Conservation (phyloP, 2,329 filamentous ascomycete species). For the Atkinsonella texensis region DNA sequence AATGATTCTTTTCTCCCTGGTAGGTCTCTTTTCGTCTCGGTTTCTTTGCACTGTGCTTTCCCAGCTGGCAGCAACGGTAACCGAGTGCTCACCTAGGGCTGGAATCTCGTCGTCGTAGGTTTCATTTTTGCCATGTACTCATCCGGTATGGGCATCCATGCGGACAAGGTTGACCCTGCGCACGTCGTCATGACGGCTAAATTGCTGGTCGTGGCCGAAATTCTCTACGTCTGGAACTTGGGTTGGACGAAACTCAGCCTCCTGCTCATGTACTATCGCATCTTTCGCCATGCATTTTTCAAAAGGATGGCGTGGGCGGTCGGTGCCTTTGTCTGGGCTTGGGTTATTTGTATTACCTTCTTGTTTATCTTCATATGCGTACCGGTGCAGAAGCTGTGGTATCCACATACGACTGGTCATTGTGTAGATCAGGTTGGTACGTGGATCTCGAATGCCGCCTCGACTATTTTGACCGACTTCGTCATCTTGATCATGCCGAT, state of each 20-base stretch:
- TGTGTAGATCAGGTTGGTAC: slow-evolving; percentile 38
- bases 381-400: slow-evolving; percentile 37
- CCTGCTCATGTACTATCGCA: slow-evolving; percentile 40
- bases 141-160: slow-evolving; percentile 35
- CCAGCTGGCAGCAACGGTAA: not conserved
- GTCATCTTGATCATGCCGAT: slow-evolving; percentile 32
- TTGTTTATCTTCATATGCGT: slow-evolving; percentile 41
- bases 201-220: slow-evolving; percentile 33
- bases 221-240: slow-evolving; percentile 35
- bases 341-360: slow-evolving; percentile 35
- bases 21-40: slow-evolving; percentile 12
- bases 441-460: slow-evolving; percentile 37
- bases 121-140: slow-evolving; percentile 37
- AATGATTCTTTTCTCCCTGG: slow-evolving; percentile 35
- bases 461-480: slow-evolving; percentile 34
- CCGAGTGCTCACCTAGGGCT: slow-evolving; percentile 15
- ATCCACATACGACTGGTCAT: slow-evolving; percentile 28
- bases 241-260: slow-evolving; percentile 38
- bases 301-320: slow-evolving; percentile 28
- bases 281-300: slow-evolving; percentile 34
- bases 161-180: slow-evolving; percentile 21
- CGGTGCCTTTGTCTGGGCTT: slow-evolving; percentile 30
- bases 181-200: slow-evolving; percentile 33
- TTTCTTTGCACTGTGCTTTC: not conserved
- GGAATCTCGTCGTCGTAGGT: slow-evolving; percentile 30